Evolutionary conservation across 495 filamentous ascomycete genomes (phyloP).

Genomic region (Clavariopsis aquatica): DNA sequence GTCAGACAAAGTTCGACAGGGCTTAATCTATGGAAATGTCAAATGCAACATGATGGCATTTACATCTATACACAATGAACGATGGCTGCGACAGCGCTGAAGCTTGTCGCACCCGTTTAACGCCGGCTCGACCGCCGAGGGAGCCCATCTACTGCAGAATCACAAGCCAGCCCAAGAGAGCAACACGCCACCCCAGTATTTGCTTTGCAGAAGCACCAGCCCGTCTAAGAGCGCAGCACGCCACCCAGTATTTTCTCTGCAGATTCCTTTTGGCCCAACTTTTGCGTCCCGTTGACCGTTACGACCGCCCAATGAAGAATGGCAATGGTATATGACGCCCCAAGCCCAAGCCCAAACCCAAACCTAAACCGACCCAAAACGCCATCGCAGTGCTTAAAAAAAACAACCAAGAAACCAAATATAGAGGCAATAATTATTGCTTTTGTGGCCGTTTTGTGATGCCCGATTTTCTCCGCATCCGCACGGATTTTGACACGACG

Average conservation of each 20-base stretch:
- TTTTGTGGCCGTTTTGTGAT: slow-evolving; percentile 14
- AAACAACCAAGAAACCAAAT: background rate
- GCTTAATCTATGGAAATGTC: background rate
- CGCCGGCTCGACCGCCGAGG: slow-evolving; percentile 31
- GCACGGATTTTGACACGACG: slow-evolving; percentile 23
- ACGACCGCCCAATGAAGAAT: background rate
- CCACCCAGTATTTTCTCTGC: background rate
- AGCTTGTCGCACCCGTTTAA: slow-evolving; percentile 23
- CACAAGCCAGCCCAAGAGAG: background rate
- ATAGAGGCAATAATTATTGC: slow-evolving; percentile 1
- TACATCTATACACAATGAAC: slow-evolving; percentile 4
- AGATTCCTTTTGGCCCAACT: slow-evolving; percentile 10
- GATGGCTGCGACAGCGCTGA: slow-evolving; percentile 20
- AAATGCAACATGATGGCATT: slow-evolving; percentile 1
- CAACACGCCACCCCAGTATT: background rate
- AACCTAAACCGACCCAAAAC: slow-evolving; percentile 11
- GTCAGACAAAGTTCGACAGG: background rate
- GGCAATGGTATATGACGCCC: slow-evolving; percentile 33
- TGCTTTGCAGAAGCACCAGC: background rate
- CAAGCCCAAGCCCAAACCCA: background rate
- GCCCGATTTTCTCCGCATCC: slow-evolving; percentile 24
- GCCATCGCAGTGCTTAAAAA: slow-evolving; percentile 34
- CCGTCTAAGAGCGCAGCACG: background rate
- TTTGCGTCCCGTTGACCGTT: slow-evolving; percentile 18
- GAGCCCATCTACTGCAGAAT: slow-evolving; percentile 21